phyloP scores from a whole-genome alignment of 257 asterid genomes.

The Nicotiana otophora region DNA sequence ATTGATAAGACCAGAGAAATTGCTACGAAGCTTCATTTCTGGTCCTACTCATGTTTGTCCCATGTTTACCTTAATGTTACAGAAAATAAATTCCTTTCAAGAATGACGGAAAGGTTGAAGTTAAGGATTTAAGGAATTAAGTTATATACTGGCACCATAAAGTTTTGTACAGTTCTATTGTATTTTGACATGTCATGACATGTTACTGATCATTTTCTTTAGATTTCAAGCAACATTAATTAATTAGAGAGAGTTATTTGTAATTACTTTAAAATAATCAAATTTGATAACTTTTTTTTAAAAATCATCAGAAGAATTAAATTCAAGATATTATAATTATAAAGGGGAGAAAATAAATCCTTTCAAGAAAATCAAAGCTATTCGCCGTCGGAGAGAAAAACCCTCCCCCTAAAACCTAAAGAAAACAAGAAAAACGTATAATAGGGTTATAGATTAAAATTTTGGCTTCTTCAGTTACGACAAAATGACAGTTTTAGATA shows the following conservation, averaged over 20 bases:
- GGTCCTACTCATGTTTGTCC: neutral
- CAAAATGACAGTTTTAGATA: neutral
- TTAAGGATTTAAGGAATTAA: no score
- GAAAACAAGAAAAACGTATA: neutral
- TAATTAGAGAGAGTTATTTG: no score
- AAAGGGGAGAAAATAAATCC: neutral
- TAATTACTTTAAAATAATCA: no score
- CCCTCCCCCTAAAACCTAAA: neutral
- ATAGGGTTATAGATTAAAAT: neutral
- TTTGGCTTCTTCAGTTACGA: neutral
- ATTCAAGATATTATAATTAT: neutral
- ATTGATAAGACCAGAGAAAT: neutral
- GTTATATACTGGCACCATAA: no score
- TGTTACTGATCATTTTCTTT: no score
- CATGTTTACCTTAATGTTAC: no score
- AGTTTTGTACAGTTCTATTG: no score
- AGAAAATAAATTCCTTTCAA: no score
- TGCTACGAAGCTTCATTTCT: neutral
- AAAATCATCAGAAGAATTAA: neutral
- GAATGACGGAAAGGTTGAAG: no score
- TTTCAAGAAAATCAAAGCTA: neutral
- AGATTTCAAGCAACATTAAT: no score
- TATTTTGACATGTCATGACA: no score
- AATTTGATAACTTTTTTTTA: no score
- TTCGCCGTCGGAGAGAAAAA: neutral